Conservation (phyloP, 306 rosid genomes). For the Carpinus fangiana region DNA sequence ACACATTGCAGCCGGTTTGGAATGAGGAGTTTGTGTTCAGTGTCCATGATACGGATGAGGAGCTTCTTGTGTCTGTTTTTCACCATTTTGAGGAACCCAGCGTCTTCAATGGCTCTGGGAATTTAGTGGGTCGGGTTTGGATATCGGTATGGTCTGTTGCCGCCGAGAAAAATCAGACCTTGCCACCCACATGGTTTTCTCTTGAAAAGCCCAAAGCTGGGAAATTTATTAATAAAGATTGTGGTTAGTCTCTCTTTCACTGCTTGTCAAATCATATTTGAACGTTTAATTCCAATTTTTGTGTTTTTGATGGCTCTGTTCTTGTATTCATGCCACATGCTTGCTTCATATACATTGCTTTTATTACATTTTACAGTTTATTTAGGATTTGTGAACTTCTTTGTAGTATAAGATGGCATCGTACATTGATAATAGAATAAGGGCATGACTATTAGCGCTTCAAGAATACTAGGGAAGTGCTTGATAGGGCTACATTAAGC, state of each 20-base stretch:
- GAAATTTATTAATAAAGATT: constrained; percentile 47
- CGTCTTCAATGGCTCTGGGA: constrained; percentile 35
- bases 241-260: constrained; percentile 50
- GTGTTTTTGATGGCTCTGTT: background rate
- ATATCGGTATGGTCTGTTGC: constrained; percentile 50
- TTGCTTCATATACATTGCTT: background rate
- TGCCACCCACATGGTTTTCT: constrained; percentile 75
- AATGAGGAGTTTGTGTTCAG: constrained; percentile 71
- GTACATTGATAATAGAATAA: background rate
- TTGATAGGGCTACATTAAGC: no score
- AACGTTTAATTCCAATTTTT: background rate
- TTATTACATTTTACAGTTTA: background rate
- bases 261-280: background rate
- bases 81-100: constrained; percentile 33
- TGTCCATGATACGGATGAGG: constrained; percentile 48
- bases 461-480: background rate
- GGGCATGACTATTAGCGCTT: background rate
- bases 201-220: constrained; percentile 46
- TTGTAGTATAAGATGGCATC: background rate
- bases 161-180: constrained; percentile 46
- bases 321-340: background rate
- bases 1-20: constrained; percentile 57
- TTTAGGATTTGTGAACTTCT: background rate
- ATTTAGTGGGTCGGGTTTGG: constrained; percentile 57
- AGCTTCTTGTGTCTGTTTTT: constrained; percentile 51